Evolutionary conservation across 1,139 yeast genomes (phyloP).

Genomic region (Kazachstania sp.): DNA sequence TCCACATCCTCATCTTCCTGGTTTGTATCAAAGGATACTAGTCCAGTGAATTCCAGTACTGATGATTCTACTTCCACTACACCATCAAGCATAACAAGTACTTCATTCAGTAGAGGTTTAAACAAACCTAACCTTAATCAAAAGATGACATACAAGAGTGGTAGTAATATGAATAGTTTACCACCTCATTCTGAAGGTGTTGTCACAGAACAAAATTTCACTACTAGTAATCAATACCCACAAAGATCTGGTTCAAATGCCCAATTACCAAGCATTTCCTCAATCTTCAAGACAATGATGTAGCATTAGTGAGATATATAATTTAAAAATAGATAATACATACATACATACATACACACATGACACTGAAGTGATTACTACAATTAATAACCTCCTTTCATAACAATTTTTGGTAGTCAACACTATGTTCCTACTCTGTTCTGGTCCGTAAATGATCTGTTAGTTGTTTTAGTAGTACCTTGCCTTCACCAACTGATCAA

Average conservation of each 20-base stretch:
- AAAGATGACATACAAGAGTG: constrained; percentile 11
- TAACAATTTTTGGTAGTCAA: no score
- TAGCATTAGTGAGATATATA: not conserved
- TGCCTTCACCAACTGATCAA: no score
- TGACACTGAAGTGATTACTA: no score
- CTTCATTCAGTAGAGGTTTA: constrained; percentile 1
- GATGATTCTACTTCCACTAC: constrained; percentile 6
- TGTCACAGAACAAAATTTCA: not conserved
- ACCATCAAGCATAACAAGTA: constrained; percentile 3
- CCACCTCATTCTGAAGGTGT: not conserved
- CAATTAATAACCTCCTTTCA: no score
- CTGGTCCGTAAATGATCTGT: no score
- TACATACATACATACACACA: no score
- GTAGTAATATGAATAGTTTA: not conserved
- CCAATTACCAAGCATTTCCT: constrained; percentile 20
- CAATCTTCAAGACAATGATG: constrained; percentile 19
- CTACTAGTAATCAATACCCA: not conserved
- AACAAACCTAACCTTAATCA: constrained; percentile 6
- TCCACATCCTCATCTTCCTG: constrained; percentile 10
- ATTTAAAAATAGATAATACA: no score
- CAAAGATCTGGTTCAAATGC: not conserved
- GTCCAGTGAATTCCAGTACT: constrained; percentile 9
- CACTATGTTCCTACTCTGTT: no score
- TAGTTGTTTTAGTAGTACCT: no score
- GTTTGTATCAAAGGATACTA: constrained; percentile 10